Base-by-base conservation (phyloP, 2,329 filamentous ascomycete species). In the Amauroascus niger region DNA sequence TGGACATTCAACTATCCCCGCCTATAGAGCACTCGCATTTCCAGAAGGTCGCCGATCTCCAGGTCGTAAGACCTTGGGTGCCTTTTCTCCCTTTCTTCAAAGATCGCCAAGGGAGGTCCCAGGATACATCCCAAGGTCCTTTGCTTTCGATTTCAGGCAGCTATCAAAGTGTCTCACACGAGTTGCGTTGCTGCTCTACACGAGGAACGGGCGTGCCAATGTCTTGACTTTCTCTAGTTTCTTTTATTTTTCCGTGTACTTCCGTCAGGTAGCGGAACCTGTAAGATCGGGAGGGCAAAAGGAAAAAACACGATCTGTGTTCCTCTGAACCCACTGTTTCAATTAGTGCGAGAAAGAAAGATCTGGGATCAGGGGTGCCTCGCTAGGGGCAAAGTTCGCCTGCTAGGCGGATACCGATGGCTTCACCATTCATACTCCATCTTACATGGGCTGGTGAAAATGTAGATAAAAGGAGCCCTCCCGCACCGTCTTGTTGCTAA, bases 321-420 rank as follows among this genome's bases (percentile, higher is more conserved):
- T 46, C 37, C 22, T 30, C 24, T 45, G 24, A 45, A 20, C 50
- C 41, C 41, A 46, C 41, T 52, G 50, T 52, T 52, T 52, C 50
- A 52, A 52, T 52, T 52, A 30, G 50, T 52, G 41, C 50, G 40
- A 16, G 40, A n/a, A n/a, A 46, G 33, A 52, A 26, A 32, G 20
- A 11, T 28, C 24, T 22, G 35, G 52, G 49, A 30, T 26, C 43
- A 44, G 37, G 48, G 40, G 45, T 39, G 45, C 49, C 33, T 45
- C 33, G 35, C 35, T 37, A 49, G 37, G 49, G 37, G 44, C 44
- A 55, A 53, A 18, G 26, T 52, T 33, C n/a, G 30, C 37, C 26
- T 55, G 37, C 54, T 28, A 49, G 49, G 49, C 54, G 54, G 54
- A 45, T 53, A 55, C 54, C 44, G 47, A 39, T 55, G 54, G 54